phyloP scores from a whole-genome alignment of 306 rosid genomes.

The Gillenia trifoliata region DNA sequence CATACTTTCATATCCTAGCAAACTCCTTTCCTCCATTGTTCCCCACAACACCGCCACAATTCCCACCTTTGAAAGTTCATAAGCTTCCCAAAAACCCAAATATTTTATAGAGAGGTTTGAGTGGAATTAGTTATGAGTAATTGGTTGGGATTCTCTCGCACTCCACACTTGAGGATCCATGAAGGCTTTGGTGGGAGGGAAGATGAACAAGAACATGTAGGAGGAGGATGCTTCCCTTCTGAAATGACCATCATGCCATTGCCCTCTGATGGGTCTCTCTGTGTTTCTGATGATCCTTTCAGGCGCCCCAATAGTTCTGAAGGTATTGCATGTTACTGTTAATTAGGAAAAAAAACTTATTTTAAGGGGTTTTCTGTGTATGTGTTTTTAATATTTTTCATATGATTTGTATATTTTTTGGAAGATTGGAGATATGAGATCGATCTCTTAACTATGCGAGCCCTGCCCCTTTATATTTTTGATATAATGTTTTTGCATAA shows the following conservation, averaged over 20 bases:
- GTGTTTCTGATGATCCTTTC: slow-evolving; percentile 59
- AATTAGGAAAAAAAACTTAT: background rate
- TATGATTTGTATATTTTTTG: background rate
- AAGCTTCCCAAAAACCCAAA: background rate
- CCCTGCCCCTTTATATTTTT: too few relatives aligned
- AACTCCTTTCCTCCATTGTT: background rate
- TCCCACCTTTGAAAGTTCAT: background rate
- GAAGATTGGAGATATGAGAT: slow-evolving; percentile 80
- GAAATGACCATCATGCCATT: slow-evolving; percentile 73
- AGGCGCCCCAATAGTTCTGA: slow-evolving; percentile 36
- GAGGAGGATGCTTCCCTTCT: slow-evolving; percentile 20
- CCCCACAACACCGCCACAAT: background rate
- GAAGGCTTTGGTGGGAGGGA: slow-evolving; percentile 54
- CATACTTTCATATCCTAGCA: background rate
- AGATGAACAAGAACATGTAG: slow-evolving; percentile 33
- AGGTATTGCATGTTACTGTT: slow-evolving; percentile 48
- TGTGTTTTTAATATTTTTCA: too few relatives aligned
- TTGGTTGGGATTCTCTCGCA: slow-evolving; percentile 90
- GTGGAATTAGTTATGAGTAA: slow-evolving; percentile 44
- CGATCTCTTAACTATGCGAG: too few relatives aligned
- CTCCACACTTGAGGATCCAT: slow-evolving; percentile 86
- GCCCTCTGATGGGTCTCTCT: slow-evolving; percentile 90
- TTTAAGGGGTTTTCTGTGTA: background rate
- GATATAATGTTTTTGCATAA: too few relatives aligned
- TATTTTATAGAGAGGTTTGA: background rate